phyloP scores from a whole-genome alignment of 305 asterid species.

The Coffea humblotiana region DNA sequence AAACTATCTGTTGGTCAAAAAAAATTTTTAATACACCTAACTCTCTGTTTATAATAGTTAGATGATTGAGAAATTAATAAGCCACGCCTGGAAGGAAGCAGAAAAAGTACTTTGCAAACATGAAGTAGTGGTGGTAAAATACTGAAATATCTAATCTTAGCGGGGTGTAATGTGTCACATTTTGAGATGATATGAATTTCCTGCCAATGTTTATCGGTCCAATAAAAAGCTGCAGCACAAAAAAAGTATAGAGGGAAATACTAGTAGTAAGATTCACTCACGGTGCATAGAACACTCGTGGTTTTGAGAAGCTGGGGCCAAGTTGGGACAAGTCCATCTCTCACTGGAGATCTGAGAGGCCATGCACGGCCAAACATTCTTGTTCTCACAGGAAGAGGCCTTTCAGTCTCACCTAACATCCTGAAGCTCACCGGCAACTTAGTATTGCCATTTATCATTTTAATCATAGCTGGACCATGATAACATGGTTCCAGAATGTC shows the following conservation, averaged over 20 bases:
- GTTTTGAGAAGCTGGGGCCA: slow-evolving; percentile 73
- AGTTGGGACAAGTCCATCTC: slow-evolving; percentile 72
- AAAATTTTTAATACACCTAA: no score
- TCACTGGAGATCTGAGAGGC: slow-evolving; percentile 92
- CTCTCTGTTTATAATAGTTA: no score
- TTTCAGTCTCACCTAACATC: slow-evolving; percentile 83
- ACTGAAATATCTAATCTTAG: not conserved
- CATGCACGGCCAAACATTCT: slow-evolving; percentile 97
- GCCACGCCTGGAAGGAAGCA: not conserved
- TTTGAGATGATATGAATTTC: not conserved
- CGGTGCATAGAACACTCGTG: slow-evolving; percentile 64
- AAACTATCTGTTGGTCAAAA: not conserved
- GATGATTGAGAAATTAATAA: not conserved
- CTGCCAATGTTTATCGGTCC: not conserved
- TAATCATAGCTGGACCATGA: slow-evolving; percentile 43
- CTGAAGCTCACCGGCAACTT: slow-evolving; percentile 80
- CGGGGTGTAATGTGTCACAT: not conserved
- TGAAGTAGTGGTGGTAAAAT: not conserved
- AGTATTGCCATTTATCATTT: slow-evolving; percentile 27
- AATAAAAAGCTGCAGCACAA: not conserved
- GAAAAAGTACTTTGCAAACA: not conserved
- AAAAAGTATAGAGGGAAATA: not conserved
- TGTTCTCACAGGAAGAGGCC: slow-evolving; percentile 73
- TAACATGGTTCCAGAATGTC: slow-evolving; percentile 97
- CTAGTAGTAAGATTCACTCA: slow-evolving; percentile 33